phyloP scores from a whole-genome alignment of 768 basidiomycete species.

The Tephrocybe sp. region DNA sequence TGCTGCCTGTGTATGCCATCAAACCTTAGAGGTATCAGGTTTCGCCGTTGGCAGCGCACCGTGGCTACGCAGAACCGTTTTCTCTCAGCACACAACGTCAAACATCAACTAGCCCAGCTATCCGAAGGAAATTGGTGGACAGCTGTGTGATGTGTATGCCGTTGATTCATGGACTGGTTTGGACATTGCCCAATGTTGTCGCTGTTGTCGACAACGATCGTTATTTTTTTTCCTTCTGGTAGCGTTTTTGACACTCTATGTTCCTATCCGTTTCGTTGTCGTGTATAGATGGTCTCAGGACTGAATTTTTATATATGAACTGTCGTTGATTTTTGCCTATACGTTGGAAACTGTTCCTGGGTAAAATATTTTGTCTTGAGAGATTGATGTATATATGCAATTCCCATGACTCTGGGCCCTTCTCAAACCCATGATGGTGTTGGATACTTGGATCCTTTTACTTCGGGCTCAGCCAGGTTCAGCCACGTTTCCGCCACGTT shows the following conservation, averaged over 20 bases:
- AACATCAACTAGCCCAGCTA: neutral
- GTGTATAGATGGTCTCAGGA: neutral
- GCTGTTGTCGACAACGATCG: slow-evolving; percentile 5
- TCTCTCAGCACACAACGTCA: neutral
- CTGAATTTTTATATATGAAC: neutral
- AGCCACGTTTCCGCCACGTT: too few relatives aligned
- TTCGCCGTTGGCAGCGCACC: slow-evolving; percentile 2
- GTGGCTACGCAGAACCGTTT: neutral
- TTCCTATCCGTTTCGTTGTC: neutral
- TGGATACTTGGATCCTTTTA: too few relatives aligned
- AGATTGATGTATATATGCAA: too few relatives aligned
- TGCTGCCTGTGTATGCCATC: neutral
- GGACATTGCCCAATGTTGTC: slow-evolving; percentile 8
- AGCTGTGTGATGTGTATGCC: neutral
- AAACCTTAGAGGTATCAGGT: neutral
- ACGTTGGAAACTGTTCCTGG: too few relatives aligned
- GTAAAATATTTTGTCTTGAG: too few relatives aligned
- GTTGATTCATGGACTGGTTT: slow-evolving; percentile 4
- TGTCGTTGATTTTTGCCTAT: too few relatives aligned
- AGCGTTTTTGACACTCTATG: slow-evolving; percentile 5
- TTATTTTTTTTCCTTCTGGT: slow-evolving; percentile 1
- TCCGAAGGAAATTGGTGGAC: slow-evolving; percentile 2
- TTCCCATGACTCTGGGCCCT: too few relatives aligned
- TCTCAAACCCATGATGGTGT: too few relatives aligned
- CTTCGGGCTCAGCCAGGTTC: too few relatives aligned